Conservation (phyloP, 345 rosid species). For the Ailanthus altissimus region DNA sequence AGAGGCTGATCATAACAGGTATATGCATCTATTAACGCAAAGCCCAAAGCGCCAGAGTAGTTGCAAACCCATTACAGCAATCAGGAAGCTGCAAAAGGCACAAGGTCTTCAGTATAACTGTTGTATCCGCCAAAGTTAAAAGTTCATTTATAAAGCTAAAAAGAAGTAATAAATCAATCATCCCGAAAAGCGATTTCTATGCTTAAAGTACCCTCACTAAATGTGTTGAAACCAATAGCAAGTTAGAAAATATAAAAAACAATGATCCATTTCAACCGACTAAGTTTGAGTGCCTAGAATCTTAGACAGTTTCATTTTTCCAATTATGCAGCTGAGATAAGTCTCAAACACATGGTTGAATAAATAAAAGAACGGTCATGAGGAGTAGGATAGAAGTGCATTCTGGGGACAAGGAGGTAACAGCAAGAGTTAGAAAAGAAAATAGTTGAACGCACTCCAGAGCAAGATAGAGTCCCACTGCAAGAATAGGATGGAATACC, state of each 20-base stretch:
- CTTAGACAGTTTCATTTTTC: background rate
- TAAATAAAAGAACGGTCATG: background rate
- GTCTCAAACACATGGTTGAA: conserved; percentile 8
- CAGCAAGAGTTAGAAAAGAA: background rate
- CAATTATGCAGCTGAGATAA: background rate
- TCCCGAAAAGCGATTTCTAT: background rate
- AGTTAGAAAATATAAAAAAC: background rate
- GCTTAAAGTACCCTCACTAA: background rate
- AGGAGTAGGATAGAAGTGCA: background rate
- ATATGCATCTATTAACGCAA: conserved; percentile 55
- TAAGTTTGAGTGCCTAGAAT: background rate
- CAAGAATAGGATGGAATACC: background rate
- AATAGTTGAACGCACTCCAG: background rate
- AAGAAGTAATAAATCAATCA: background rate
- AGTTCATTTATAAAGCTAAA: background rate
- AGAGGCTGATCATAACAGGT: conserved; percentile 68
- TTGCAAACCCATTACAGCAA: conserved; percentile 93
- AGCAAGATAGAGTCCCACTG: background rate
- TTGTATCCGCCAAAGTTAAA: background rate
- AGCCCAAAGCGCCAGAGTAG: conserved; percentile 82
- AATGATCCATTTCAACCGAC: background rate
- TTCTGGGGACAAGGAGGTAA: background rate
- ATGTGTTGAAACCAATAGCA: background rate
- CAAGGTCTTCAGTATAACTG: background rate
- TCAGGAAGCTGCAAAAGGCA: conserved; percentile 60